These are phyloP conservation scores for Aspergillus sojae DNA, from an alignment of 2,329 filamentous ascomycete species.

Conservation along the genomic window DNA sequence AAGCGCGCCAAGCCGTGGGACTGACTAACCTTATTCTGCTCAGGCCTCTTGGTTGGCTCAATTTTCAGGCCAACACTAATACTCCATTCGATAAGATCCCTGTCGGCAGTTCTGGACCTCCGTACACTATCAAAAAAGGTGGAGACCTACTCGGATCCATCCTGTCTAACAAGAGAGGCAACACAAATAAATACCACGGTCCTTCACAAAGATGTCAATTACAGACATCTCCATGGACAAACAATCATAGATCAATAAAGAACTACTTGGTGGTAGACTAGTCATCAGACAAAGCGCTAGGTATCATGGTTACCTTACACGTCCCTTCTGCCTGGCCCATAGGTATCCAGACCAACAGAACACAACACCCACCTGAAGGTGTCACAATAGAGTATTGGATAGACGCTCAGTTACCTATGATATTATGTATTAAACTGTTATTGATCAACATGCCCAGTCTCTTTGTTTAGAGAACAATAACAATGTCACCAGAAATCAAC, in stretches of 20 bases:
- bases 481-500: background rate
- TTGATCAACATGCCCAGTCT: background rate
- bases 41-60: background rate
- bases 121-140: background rate
- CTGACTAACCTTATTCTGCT: constrained; percentile 7
- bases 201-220: background rate
- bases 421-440: background rate
- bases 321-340: background rate
- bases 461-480: background rate
- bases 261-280: background rate
- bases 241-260: background rate
- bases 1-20: background rate
- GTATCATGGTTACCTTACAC: background rate
- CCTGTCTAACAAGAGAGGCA: background rate
- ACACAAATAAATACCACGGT: background rate
- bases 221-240: background rate
- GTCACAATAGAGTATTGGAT: background rate
- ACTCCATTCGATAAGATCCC: no score
- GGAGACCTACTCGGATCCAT: background rate
- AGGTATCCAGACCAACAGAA: background rate
- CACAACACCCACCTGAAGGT: background rate
- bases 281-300: background rate
- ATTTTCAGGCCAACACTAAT: background rate
- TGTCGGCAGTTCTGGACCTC: background rate
- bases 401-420: no score